These are phyloP conservation scores for Phytopythium ostracodes DNA, from an alignment of 352 stramenopile species.

Conservation along the genomic window DNA sequence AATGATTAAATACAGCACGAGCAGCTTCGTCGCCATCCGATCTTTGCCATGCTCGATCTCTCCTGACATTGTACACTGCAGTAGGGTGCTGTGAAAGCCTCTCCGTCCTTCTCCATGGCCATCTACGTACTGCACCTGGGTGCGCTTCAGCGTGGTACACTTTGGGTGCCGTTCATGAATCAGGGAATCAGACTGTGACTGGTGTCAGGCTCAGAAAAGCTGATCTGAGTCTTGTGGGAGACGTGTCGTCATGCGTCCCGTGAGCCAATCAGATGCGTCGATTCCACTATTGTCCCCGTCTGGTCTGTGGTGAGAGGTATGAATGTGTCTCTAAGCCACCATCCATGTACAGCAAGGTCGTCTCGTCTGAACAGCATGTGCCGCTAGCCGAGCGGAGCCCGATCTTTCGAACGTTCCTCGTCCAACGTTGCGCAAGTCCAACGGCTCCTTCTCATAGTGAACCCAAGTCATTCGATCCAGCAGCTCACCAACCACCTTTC, in stretches of 20 bases:
- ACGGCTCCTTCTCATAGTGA: background rate
- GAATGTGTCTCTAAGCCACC: background rate
- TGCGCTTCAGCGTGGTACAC: slow-evolving; percentile 2
- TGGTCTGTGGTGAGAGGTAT: background rate
- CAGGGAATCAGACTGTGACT: background rate
- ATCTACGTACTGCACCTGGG: too few relatives aligned
- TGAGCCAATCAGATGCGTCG: background rate
- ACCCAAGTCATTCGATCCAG: background rate
- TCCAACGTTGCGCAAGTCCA: background rate
- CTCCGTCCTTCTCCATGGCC: too few relatives aligned
- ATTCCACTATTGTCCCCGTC: background rate
- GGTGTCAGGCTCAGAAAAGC: background rate
- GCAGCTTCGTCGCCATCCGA: background rate
- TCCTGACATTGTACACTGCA: too few relatives aligned
- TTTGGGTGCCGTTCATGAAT: background rate
- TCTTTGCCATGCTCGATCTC: too few relatives aligned
- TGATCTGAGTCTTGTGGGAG: background rate
- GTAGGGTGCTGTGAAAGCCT: too few relatives aligned
- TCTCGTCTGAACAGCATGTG: background rate
- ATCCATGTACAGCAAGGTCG: background rate
- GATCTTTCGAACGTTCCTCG: background rate
- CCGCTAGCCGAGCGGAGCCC: background rate
- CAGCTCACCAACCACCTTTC: background rate
- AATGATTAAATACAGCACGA: slow-evolving; percentile 3
- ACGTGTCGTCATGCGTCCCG: background rate